Evolutionary conservation across 1,284 basidiomycete genomes (phyloP), one percentile per base, ranked within the genome.

Genomic region (Irpex sp.): DNA sequence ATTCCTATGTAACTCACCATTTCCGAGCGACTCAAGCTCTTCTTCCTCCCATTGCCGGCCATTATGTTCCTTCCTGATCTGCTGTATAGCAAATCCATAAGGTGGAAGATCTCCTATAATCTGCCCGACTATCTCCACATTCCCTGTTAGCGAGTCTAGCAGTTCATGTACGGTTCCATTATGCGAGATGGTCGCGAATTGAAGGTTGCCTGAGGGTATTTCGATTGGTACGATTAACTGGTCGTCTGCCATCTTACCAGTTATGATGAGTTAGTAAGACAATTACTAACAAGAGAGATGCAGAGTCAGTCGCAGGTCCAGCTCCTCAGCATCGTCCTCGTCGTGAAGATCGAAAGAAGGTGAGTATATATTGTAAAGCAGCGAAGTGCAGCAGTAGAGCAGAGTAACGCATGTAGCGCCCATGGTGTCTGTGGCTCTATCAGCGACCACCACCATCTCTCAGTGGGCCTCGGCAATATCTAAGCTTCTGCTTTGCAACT

Each of bases 41-140:
- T 82, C 78, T 68, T 91, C 86, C 68, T 91, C 86, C 90, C 90
- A 92, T 62, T 77, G 71, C 48, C 87, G 78, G 55, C 89, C 90
- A 61, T 74, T 76, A 19, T 75, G 78, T 70, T 91, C 85, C 52
- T 73, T 79, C 59, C 87, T 79, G 54, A 91, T 82, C 61, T 71
- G 78, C 74, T 91, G 90, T 62, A 93, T 74, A 21, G 83, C 87
- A 90, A 91, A 93, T 8, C 82, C 84, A 61, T 73, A 74, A 40
- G 85, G 81, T 58, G 82, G 74, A 36, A 87, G 74, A 66, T 85
- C 82, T 11, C 84, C 85, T 3, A 89, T 77, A 15, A 87, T 75
- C 51, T 88, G 87, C 13, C 74, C 68, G 67, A 75, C 81, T 60
- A 88, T 79, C 21, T 85, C 82, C 36, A 82, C 77, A 26, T 77